phyloP scores from a whole-genome alignment of 2,329 filamentous ascomycete genomes.

The Fusarium sp. region DNA sequence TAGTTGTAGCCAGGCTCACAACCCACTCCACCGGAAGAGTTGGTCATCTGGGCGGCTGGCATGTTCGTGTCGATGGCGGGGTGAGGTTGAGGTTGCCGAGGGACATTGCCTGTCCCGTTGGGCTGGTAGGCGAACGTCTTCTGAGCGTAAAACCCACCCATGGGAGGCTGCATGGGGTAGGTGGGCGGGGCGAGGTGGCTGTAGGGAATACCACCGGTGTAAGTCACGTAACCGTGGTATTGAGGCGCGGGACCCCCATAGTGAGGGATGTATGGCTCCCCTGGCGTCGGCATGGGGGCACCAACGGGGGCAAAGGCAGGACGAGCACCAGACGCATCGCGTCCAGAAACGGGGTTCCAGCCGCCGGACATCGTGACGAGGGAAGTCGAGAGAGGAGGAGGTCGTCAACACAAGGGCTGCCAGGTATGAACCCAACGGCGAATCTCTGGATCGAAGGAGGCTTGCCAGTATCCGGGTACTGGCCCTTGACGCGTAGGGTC shows the following conservation, averaged over 20 bases:
- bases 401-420: conserved; percentile 46
- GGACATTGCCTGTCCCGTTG: conserved; percentile 51
- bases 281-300: conserved; percentile 49
- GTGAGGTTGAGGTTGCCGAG: conserved; percentile 56
- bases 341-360: conserved; percentile 56
- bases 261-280: conserved; percentile 55
- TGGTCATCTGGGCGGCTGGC: conserved; percentile 66
- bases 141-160: conserved; percentile 44
- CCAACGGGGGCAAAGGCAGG: conserved; percentile 51
- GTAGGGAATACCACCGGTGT: conserved; percentile 34
- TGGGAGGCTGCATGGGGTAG: conserved; percentile 24
- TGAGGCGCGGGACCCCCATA: conserved; percentile 49
- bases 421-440: conserved; percentile 54
- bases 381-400: neutral
- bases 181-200: neutral
- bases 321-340: conserved; percentile 49
- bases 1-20: conserved; percentile 74
- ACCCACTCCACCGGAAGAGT: conserved; percentile 68
- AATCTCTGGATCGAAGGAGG: conserved; percentile 45
- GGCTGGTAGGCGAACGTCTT: conserved; percentile 51
- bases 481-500: conserved; percentile 47
- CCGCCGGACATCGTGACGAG: conserved; percentile 50
- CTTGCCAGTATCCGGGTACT: conserved; percentile 52
- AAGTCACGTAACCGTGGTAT: conserved; percentile 41
- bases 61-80: conserved; percentile 59